A percentile compares a stretch with the other conserved stretches of the same genome.
Conservation (phyloP, 208 protist genomes). For the Strigomonas culicis region DNA sequence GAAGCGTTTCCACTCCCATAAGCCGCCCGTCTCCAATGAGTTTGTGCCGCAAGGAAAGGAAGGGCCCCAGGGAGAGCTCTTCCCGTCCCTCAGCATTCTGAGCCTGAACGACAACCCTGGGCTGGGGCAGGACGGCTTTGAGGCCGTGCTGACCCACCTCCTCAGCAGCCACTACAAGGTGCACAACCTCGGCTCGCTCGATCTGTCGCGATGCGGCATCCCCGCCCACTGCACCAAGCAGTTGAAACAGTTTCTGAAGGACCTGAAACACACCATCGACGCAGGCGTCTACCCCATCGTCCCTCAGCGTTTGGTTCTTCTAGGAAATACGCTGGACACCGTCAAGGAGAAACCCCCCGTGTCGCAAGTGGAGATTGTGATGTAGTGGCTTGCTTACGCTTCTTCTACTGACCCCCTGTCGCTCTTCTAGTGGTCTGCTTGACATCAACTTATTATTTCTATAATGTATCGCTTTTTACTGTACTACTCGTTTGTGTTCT, state of each 20-base stretch:
- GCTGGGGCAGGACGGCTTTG: slow-evolving; percentile 51
- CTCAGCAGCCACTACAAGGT: slow-evolving; percentile 51
- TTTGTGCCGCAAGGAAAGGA: too few relatives aligned
- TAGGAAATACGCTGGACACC: slow-evolving; percentile 60
- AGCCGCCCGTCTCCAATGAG: background rate
- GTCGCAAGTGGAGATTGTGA: too few relatives aligned
- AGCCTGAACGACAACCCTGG: slow-evolving; percentile 77
- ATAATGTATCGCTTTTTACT: slow-evolving; percentile 10
- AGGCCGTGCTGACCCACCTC: slow-evolving; percentile 49
- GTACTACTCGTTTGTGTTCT: background rate
- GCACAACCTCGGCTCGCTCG: slow-evolving; percentile 41
- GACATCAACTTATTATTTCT: background rate
- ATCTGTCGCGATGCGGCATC: slow-evolving; percentile 74
- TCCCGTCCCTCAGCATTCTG: slow-evolving; percentile 62
- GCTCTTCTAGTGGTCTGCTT: background rate
- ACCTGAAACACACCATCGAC: slow-evolving; percentile 22
- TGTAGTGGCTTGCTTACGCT: too few relatives aligned
- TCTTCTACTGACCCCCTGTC: slow-evolving; percentile 9
- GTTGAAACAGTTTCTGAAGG: slow-evolving; percentile 48
- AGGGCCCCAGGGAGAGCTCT: slow-evolving; percentile 22
- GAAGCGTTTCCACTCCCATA: background rate
- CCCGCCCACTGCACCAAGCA: slow-evolving; percentile 21
- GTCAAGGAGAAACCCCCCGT: background rate
- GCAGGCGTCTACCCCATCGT: slow-evolving; percentile 33
- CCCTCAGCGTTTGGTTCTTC: slow-evolving; percentile 42